Percentiles rank a stretch among this genome's conserved stretches.
These are phyloP conservation scores for Mycena sp. DNA, from an alignment of 1,284 basidiomycete species.

Conservation along the genomic window DNA sequence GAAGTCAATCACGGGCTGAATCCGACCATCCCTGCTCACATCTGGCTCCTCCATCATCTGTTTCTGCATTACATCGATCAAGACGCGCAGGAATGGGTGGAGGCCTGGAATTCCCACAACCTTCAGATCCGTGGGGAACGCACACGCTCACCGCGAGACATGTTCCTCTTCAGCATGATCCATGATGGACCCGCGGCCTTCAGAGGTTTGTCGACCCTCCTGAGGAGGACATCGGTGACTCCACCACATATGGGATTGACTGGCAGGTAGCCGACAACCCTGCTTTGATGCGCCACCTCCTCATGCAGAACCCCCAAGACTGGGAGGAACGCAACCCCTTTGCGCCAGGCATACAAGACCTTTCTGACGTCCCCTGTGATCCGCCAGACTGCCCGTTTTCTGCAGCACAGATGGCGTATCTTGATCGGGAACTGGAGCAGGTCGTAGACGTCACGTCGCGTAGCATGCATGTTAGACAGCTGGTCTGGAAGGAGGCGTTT, in stretches of 20 bases:
- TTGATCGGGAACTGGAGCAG: neutral
- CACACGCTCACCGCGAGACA: constrained; percentile 27
- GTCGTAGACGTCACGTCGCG: neutral
- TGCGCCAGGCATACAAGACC: neutral
- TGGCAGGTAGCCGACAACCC: constrained; percentile 25
- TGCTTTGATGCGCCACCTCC: constrained; percentile 6
- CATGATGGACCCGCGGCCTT: constrained; percentile 28
- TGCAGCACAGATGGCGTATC: neutral
- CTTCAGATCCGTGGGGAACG: constrained; percentile 23
- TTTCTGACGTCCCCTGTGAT: constrained; percentile 22
- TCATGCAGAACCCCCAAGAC: constrained; percentile 12
- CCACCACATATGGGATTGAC: constrained; percentile 29
- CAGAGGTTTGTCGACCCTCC: neutral
- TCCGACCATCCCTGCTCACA: constrained; percentile 4
- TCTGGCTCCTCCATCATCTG: constrained; percentile 33
- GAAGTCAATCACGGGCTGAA: constrained; percentile 29
- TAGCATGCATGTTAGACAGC: constrained; percentile 8
- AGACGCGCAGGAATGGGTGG: constrained; percentile 33
- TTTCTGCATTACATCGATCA: constrained; percentile 30
- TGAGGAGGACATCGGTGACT: constrained; percentile 22
- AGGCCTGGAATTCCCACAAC: constrained; percentile 33
- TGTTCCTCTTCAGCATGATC: constrained; percentile 34
- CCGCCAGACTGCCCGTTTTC: constrained; percentile 16
- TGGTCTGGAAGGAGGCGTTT: constrained; percentile 12
- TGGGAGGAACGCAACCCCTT: constrained; percentile 13